These are phyloP conservation scores for Talaromyces sp. DNA, from an alignment of 2,329 filamentous ascomycete genomes.

Conservation along the genomic window DNA sequence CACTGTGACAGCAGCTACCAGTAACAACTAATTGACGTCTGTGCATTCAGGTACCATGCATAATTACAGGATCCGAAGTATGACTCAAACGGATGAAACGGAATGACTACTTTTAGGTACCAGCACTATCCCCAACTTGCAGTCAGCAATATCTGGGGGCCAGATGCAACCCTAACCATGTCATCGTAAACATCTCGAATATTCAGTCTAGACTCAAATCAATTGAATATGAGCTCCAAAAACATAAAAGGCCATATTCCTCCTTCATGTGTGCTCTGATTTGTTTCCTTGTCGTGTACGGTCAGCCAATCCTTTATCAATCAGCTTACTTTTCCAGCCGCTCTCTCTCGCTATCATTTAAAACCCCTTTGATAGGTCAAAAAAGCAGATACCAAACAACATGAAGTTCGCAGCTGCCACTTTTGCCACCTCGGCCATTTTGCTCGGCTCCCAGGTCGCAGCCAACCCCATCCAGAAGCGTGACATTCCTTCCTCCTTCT, in stretches of 20 bases:
- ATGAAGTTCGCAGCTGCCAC: constrained; percentile 14
- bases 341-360: neutral
- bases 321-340: neutral
- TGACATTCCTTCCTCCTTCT: constrained; percentile 13
- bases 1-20: neutral
- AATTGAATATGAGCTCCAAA: neutral
- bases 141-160: constrained; percentile 16
- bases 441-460: neutral
- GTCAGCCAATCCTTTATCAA: neutral
- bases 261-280: too few species aligned
- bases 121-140: neutral
- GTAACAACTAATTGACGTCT: neutral
- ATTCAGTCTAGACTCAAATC: neutral
- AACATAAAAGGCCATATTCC: neutral
- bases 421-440: constrained; percentile 3
- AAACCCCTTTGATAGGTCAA: neutral
- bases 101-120: neutral
- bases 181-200: neutral
- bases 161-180: constrained; percentile 13
- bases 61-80: neutral
- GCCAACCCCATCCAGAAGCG: constrained; percentile 15
- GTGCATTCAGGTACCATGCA: neutral
- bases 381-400: neutral
- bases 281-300: neutral
- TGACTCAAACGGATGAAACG: neutral